These are phyloP conservation scores for Xylaria bambusicola DNA, from an alignment of 495 filamentous ascomycete species.

Conservation along the genomic window DNA sequence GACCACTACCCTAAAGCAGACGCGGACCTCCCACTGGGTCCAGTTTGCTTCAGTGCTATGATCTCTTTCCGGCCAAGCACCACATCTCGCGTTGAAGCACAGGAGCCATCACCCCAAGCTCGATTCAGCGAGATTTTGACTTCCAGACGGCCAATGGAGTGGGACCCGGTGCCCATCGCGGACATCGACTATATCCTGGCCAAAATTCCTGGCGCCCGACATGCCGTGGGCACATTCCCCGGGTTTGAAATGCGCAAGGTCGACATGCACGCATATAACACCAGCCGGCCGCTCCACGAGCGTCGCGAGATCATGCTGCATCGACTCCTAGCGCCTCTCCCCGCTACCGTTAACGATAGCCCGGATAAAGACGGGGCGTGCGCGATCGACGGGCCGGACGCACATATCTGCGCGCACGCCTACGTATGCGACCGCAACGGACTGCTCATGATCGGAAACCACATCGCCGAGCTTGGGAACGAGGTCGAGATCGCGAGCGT, in stretches of 20 bases:
- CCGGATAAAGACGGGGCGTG: slow-evolving; percentile 10
- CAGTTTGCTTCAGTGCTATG: slow-evolving; percentile 61
- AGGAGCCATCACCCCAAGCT: slow-evolving; percentile 38
- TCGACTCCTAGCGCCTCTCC: slow-evolving; percentile 49
- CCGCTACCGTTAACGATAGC: too few relatives aligned
- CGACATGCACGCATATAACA: slow-evolving; percentile 61
- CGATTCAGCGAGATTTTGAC: slow-evolving; percentile 40
- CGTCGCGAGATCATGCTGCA: slow-evolving; percentile 63
- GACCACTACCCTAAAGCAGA: slow-evolving; percentile 41
- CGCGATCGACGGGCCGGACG: slow-evolving; percentile 27
- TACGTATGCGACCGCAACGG: slow-evolving; percentile 72
- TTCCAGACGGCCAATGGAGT: slow-evolving; percentile 34
- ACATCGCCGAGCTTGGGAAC: slow-evolving; percentile 53
- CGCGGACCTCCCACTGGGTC: slow-evolving; percentile 38
- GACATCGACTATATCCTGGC: slow-evolving; percentile 39
- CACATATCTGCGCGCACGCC: slow-evolving; percentile 65
- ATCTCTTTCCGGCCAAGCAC: slow-evolving; percentile 56
- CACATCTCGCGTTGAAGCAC: slow-evolving; percentile 28
- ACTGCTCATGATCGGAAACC: slow-evolving; percentile 62
- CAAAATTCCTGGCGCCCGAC: slow-evolving; percentile 26
- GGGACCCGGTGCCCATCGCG: slow-evolving; percentile 44
- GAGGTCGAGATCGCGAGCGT: slow-evolving; percentile 54
- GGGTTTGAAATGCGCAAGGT: slow-evolving; percentile 63
- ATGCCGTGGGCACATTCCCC: slow-evolving; percentile 51
- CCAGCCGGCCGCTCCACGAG: slow-evolving; percentile 49